Percentiles rank a stretch among this genome's conserved stretches.
phyloP scores from a whole-genome alignment of 2,329 filamentous ascomycete genomes.

The Colletotrichum chlorophyti region DNA sequence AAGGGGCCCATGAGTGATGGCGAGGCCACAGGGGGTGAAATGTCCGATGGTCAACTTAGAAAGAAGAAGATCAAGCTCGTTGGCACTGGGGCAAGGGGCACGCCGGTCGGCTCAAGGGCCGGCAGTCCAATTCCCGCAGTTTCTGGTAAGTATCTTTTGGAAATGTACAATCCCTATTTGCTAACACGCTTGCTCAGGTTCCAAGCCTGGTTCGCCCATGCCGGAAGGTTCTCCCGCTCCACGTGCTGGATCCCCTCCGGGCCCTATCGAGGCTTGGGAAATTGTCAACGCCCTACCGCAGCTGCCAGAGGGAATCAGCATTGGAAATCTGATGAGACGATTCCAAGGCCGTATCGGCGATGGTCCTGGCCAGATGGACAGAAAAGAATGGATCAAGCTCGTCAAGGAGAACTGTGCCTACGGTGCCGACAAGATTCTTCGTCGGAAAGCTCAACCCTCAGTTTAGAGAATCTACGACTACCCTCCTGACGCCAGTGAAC shows the following conservation, averaged over 20 bases:
- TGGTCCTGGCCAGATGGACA: conserved; percentile 56
- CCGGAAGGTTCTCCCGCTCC: conserved; percentile 25
- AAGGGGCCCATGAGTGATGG: conserved; percentile 74
- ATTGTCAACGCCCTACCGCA: conserved; percentile 61
- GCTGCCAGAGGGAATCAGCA: conserved; percentile 57
- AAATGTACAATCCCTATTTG: neutral
- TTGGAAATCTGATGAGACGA: conserved; percentile 58
- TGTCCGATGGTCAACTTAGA: conserved; percentile 59
- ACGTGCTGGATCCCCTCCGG: conserved; percentile 42
- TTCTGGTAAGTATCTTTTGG: conserved; percentile 40
- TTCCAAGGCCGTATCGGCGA: conserved; percentile 62
- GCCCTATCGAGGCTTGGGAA: conserved; percentile 55
- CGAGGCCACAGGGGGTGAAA: conserved; percentile 73
- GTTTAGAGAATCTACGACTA: neutral
- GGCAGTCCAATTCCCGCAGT: conserved; percentile 62
- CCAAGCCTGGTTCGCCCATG: conserved; percentile 31
- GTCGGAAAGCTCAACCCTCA: conserved; percentile 44
- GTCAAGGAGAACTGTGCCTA: conserved; percentile 63
- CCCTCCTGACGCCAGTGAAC: too few relatives aligned
- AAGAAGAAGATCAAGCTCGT: conserved; percentile 65
- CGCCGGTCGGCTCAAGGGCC: conserved; percentile 66
- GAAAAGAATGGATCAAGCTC: conserved; percentile 63
- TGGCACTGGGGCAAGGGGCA: conserved; percentile 51
- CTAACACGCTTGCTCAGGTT: conserved; percentile 17
- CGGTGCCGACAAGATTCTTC: conserved; percentile 59